Evolutionary conservation across 345 rosid species (phyloP).

Genomic region (thale cress (Arabidopsis thaliana)): TAIR10.1 NC_003076.8:3124001-3124500

Average conservation of each 20-base stretch:
- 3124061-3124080: neutral
- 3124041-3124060: neutral
- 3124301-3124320: neutral
- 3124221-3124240: neutral
- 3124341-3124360: neutral
- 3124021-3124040: neutral
- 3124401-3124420: too few species aligned
- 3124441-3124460: conserved; percentile 21
- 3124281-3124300: neutral
- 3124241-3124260: neutral
- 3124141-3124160: conserved; percentile 4
- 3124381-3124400: too few species aligned
- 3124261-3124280: neutral
- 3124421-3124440: neutral
- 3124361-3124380: neutral
- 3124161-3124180: neutral
- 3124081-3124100: conserved; percentile 15
- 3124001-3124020: neutral
- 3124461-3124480: conserved; percentile 26
- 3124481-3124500: neutral
- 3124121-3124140: neutral
- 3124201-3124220: neutral
- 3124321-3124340: neutral
- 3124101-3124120: conserved; percentile 26
- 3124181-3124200: neutral